Evolutionary conservation across 2,329 filamentous ascomycete species (phyloP).

Genomic region (Esteya vermicola): DNA sequence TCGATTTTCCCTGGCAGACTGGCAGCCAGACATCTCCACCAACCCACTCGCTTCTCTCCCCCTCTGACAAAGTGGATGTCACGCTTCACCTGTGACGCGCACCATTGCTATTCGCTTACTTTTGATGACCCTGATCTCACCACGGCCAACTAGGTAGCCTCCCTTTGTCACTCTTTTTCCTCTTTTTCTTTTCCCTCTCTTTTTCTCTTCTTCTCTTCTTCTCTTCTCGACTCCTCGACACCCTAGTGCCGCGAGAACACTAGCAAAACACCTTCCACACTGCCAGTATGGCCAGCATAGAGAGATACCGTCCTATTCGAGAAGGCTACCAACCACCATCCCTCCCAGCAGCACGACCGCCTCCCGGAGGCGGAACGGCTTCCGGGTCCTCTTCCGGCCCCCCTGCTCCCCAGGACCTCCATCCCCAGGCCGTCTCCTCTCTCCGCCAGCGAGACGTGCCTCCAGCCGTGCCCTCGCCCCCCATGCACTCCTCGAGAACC

Average conservation of each 20-base stretch:
- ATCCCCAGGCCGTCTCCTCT: constrained; percentile 32
- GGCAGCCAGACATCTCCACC: neutral
- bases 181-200: neutral
- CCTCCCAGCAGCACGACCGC: constrained; percentile 21
- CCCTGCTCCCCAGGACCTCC: constrained; percentile 18
- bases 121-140: neutral
- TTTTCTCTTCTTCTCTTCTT: neutral
- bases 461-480: constrained; percentile 47
- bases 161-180: neutral
- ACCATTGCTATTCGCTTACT: neutral
- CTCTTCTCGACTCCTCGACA: neutral
- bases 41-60: too few relatives aligned
- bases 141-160: neutral
- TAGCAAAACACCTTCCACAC: neutral
- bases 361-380: neutral
- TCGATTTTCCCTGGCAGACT: too few relatives aligned
- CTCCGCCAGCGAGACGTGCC: constrained; percentile 38
- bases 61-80: neutral
- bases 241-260: neutral
- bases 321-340: constrained; percentile 43
- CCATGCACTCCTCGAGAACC: constrained; percentile 37
- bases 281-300: constrained; percentile 40
- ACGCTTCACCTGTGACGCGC: neutral
- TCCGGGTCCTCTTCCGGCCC: neutral
- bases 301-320: constrained; percentile 41